Base-by-base conservation (phyloP, 306 rosid species). In the Senna tora region DNA sequence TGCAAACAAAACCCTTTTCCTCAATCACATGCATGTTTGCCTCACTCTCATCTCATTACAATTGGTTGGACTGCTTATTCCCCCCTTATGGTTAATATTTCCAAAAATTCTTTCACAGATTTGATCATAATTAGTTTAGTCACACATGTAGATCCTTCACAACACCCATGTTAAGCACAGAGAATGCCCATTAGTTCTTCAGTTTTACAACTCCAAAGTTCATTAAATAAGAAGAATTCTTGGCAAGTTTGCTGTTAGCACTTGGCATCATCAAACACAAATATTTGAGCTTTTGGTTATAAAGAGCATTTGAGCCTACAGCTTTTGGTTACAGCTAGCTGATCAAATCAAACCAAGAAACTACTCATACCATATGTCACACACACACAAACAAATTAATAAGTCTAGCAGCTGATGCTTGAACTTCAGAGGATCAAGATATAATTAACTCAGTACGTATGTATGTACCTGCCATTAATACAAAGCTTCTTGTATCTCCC, bases 1-100 rank as follows among this genome's bases (percentile, higher is more conserved):
- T 72, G 38, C 75, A 61, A 55, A 79, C 61, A 55, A 62, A 8
- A 28, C n/a, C 67, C 4, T 68, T 63, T 63, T 38, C 57, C 71
- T 47, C n/a, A 72, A 62, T 83, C 84, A 83, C 84, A 76, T 69
- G 72, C 68, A 76, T 69, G 72, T 63, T 73, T 76, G 80, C 47
- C 67, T 53, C 38, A 11, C 66, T 74, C 22, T 32, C 45, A 72
- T 36, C n/a, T 67, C 3, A 61, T 25, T 67, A 33, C 53, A n/a
- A n/a, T 15, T 53, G 47, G 12, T 70, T 64, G 1, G 19, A 59
- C 3, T 25, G 30, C 2, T 16, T 36, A n/a, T n/a, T n/a, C n/a
- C 34, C 63, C 67, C 6, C 25, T 17, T 63, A 45, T 33, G 34
- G 5, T 43, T 46, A n/a, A n/a, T n/a, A n/a, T 77, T 42, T 53